These are phyloP conservation scores for Fistulinella prunicolor DNA, from an alignment of 768 basidiomycete species.

Conservation along the genomic window DNA sequence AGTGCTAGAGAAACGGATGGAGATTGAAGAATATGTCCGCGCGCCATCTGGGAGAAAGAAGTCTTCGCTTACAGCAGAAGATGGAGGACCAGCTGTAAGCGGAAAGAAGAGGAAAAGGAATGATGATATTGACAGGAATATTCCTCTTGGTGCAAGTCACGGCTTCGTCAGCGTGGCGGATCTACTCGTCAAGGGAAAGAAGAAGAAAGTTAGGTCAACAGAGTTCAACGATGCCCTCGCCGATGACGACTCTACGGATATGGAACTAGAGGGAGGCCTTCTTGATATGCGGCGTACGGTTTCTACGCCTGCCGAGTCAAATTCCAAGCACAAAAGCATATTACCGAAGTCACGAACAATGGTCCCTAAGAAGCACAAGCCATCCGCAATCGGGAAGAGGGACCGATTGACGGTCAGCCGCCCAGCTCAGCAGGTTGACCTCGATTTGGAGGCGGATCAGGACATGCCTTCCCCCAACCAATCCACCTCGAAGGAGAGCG, in stretches of 20 bases:
- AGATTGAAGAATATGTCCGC: slow-evolving; percentile 70
- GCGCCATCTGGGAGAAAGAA: slow-evolving; percentile 41
- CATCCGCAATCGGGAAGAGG: slow-evolving; percentile 22
- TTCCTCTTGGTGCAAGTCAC: slow-evolving; percentile 66
- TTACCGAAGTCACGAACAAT: slow-evolving; percentile 48
- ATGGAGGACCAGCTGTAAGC: slow-evolving; percentile 29
- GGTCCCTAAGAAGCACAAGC: slow-evolving; percentile 24
- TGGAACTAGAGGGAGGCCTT: slow-evolving; percentile 61
- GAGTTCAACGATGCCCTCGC: slow-evolving; percentile 50
- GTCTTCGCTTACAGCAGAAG: slow-evolving; percentile 17
- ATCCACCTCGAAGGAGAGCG: slow-evolving; percentile 2
- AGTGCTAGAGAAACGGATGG: slow-evolving; percentile 79
- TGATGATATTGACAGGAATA: slow-evolving; percentile 63
- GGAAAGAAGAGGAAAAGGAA: slow-evolving; percentile 68
- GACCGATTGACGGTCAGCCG: slow-evolving; percentile 36
- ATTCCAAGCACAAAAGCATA: slow-evolving; percentile 35
- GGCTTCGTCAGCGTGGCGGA: slow-evolving; percentile 72
- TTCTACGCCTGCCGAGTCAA: slow-evolving; percentile 40
- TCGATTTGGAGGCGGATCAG: slow-evolving; percentile 54
- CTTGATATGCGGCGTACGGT: slow-evolving; percentile 48
- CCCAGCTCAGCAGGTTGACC: slow-evolving; percentile 42
- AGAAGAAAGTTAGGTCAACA: slow-evolving; percentile 38
- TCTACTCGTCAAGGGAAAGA: slow-evolving; percentile 54
- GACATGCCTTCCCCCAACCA: slow-evolving; percentile 30
- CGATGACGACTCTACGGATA: slow-evolving; percentile 66